Percentiles rank a stretch among this genome's conserved stretches.
phyloP scores from a whole-genome alignment of 352 stramenopile genomes.

The Phytophthora crassamura region DNA sequence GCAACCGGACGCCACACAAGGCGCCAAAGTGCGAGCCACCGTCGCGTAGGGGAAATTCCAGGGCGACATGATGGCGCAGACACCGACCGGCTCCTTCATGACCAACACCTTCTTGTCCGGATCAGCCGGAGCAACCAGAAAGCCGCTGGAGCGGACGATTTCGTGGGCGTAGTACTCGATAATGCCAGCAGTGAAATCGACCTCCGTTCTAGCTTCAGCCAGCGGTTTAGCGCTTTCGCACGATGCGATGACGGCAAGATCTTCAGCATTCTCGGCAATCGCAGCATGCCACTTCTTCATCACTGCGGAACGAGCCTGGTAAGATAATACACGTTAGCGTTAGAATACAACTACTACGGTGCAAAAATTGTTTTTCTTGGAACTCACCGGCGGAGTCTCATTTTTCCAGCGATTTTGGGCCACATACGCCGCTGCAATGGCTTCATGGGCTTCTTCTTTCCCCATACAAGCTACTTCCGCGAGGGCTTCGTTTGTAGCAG shows the following conservation, averaged over 20 bases:
- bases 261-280: slow-evolving; percentile 61
- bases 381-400: slow-evolving; percentile 42
- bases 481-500: slow-evolving; percentile 64
- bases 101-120: slow-evolving; percentile 66
- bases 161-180: slow-evolving; percentile 96
- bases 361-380: not conserved
- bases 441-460: slow-evolving; percentile 55
- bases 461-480: slow-evolving; percentile 62
- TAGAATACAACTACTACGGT: too few species aligned
- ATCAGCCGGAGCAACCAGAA: slow-evolving; percentile 59
- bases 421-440: slow-evolving; percentile 59
- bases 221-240: slow-evolving; percentile 96
- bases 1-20: slow-evolving; percentile 93
- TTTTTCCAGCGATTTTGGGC: slow-evolving; percentile 70
- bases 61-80: slow-evolving; percentile 93
- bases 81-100: slow-evolving; percentile 91
- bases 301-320: slow-evolving; percentile 41
- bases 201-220: slow-evolving; percentile 91
- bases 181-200: slow-evolving; percentile 93
- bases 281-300: slow-evolving; percentile 71
- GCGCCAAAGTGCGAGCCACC: slow-evolving; percentile 94
- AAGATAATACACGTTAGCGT: too few species aligned
- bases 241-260: slow-evolving; percentile 92
- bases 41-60: slow-evolving; percentile 99
- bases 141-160: slow-evolving; percentile 80